Base-by-base conservation (phyloP, 2,329 filamentous ascomycete genomes). In the Davidsoniella australis region DNA sequence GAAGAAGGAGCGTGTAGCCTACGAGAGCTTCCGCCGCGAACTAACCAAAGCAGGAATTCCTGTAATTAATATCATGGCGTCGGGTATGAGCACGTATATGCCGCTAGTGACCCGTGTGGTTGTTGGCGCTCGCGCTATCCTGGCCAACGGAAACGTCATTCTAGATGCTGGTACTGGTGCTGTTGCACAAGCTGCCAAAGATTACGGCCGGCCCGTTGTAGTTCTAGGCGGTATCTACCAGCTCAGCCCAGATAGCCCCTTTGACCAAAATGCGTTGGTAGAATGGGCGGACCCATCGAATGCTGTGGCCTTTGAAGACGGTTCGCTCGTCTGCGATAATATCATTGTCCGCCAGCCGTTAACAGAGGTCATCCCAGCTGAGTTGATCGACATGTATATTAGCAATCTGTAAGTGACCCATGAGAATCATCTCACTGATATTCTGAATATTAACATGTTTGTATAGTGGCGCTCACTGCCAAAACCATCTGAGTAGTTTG, bases 31-130 rank as follows among this genome's bases (percentile, higher is more conserved):
- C 64, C 76, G 78, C 43, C 94, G 91, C 64, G 80, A 86, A 44
- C 72, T 96, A 53, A 78, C 76, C 4, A 75, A 80, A 1, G 76
- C 80, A 36, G 88, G 88, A 23, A 83, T 93, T 49, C 82, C 78
- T 1, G 82, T 94, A 40, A 83, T 95, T 57, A 75, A 85, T 53
- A 80, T 96, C 49, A 79, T 85, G 41, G 88, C 94, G 63, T 82
- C 80, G 6, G 84, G 86, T 8, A 75, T 94, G 48, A 93, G 88
- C 67, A 87, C 88, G 1, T 84, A 96, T 58, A 96, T 98, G 85
- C 84, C 88, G 7, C 79, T 83, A 53, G 85, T 95, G 57, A 93
- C 89, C 70, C 95, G 95, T 67, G 89, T 98, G 54, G 84, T 98
- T 45, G 71, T 98, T 5, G 82, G 84, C 10, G 89, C 89, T 5